Conservation (phyloP, 2,329 filamentous ascomycete species). For the Botryotinia convoluta region DNA sequence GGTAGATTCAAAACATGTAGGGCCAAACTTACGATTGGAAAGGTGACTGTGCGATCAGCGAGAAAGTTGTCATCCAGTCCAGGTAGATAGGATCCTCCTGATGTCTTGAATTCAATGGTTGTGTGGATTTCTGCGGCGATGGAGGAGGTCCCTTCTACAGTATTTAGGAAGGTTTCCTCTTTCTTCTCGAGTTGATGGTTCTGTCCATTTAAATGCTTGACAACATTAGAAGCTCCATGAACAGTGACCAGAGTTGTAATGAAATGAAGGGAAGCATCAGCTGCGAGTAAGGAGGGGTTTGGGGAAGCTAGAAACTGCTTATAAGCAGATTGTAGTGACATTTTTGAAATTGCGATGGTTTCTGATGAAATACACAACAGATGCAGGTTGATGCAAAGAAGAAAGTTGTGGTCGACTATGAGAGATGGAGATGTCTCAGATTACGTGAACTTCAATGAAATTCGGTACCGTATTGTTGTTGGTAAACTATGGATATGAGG, state of each 20-base stretch:
- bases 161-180: constrained; percentile 70
- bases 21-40: constrained; percentile 69
- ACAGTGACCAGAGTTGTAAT: constrained; percentile 81
- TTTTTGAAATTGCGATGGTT: constrained; percentile 30
- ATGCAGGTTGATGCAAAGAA: constrained; percentile 8
- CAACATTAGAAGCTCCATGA: constrained; percentile 68
- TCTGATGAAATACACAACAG: constrained; percentile 5
- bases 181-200: constrained; percentile 78
- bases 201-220: constrained; percentile 75
- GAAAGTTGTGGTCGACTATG: background rate
- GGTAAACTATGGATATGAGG: background rate
- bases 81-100: constrained; percentile 84
- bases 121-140: constrained; percentile 79
- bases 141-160: constrained; percentile 67
- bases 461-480: background rate
- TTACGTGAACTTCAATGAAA: background rate
- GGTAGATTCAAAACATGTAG: background rate
- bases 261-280: constrained; percentile 75
- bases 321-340: constrained; percentile 58
- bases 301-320: constrained; percentile 70
- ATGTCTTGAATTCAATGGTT: constrained; percentile 73
- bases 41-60: constrained; percentile 71
- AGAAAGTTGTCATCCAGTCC: constrained; percentile 93
- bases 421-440: background rate
- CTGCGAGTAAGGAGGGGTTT: constrained; percentile 59